Evolutionary conservation across 2,329 filamentous ascomycete genomes (phyloP), one percentile per base, ranked within the genome.

Genomic region (Curvularia verruculosa): DNA sequence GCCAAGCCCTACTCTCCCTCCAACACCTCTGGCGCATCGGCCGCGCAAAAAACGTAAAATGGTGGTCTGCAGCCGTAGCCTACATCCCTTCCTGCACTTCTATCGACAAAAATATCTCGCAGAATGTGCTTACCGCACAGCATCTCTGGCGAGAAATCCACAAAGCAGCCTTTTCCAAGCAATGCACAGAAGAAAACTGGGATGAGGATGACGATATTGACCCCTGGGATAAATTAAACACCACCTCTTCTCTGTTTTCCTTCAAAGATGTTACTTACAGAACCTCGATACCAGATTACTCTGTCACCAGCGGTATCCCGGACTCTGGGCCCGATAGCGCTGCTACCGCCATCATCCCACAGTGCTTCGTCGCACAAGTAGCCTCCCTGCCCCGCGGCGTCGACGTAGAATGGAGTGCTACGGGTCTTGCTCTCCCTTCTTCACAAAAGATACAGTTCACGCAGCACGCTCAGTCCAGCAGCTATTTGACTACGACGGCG

Each of bases 11-110:
- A 0, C 82, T 99, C 4, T 85, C 92, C 1, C 81, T 98, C 12
- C 95, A 99, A 75, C 94, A 98, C 75, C 84, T 98, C 23, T 93
- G 89, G 87, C 87, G 94, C 37, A 89, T 99, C 50, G 93, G 88
- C 0, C 75, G 82, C 41, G 88, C 88, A 39, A 88, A 89, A 81
- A 80, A 85, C 52, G 87, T 96, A 3, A 81, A 86, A 54, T 89
- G 86, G 81, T 96, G 91, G 89, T 84, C 85, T 4, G 88, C 87
- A 58, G 89, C 84, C 1, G 85, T 96, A 46, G 91, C 88, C 2
- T 64, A 66, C 36, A 67, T 71, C 3, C 61, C 70, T 0, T 45
- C 26, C 3, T 5, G 31, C 53, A 2, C 48, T 52, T 3, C 19
- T 29, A 9, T 29, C 18, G 1, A 26, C 52, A 2, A 31, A 55